These are phyloP conservation scores for Leptographium procerum DNA, from an alignment of 2,329 filamentous ascomycete genomes.

Conservation along the genomic window DNA sequence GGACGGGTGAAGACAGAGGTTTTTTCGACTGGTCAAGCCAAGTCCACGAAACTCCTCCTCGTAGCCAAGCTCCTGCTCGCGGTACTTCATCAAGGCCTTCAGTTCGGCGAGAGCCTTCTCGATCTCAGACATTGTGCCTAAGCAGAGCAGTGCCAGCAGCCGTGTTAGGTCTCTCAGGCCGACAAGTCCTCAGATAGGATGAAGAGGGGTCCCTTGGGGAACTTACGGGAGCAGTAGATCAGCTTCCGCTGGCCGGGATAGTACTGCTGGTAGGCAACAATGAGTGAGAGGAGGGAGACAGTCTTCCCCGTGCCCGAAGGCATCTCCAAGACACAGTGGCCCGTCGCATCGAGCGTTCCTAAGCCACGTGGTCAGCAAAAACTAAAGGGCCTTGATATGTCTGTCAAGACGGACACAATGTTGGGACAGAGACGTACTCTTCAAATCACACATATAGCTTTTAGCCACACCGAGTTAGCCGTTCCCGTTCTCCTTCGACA, in stretches of 20 bases:
- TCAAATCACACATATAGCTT: conserved; percentile 47
- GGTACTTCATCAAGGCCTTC: conserved; percentile 89
- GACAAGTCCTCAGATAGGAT: not conserved
- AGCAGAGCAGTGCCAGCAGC: not conserved
- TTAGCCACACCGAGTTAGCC: not conserved
- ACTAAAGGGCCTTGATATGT: too few species aligned
- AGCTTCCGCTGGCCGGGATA: conserved; percentile 90
- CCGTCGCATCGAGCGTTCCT: conserved; percentile 80
- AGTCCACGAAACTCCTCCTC: conserved; percentile 89
- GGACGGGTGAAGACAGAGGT: conserved; percentile 88
- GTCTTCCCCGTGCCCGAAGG: conserved; percentile 98
- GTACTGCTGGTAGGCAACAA: conserved; percentile 91
- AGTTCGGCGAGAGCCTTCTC: conserved; percentile 92
- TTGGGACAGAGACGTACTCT: conserved; percentile 26
- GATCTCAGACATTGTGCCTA: conserved; percentile 95
- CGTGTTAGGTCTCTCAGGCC: not conserved
- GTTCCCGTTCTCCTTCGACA: too few species aligned
- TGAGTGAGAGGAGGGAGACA: conserved; percentile 85
- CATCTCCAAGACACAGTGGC: conserved; percentile 97
- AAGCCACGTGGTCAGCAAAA: not conserved
- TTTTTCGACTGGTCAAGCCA: conserved; percentile 91
- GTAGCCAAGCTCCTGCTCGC: conserved; percentile 74
- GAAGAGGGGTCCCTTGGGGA: not conserved
- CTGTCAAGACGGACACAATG: too few species aligned
- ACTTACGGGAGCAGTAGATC: conserved; percentile 85